Conservation (phyloP, 306 rosid species). For the Vachellia collinsii region DNA sequence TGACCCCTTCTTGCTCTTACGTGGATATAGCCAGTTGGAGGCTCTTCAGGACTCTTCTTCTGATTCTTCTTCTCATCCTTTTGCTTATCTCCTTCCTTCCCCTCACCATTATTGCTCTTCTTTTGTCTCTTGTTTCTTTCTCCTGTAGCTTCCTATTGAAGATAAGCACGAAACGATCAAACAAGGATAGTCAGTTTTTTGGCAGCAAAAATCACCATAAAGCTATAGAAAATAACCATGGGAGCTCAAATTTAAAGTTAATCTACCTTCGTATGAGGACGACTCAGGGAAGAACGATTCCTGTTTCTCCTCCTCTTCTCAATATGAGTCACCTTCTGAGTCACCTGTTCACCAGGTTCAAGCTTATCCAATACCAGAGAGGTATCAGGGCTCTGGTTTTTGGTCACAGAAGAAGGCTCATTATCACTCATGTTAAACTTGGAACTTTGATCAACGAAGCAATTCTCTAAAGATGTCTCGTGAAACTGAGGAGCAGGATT, state of each 20-base stretch:
- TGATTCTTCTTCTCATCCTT: constrained; percentile 45
- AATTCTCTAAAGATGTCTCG: constrained; percentile 41
- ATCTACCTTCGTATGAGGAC: constrained; percentile 58
- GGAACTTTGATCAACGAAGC: constrained; percentile 53
- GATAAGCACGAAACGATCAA: constrained; percentile 7
- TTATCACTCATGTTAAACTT: constrained; percentile 49
- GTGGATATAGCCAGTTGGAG: constrained; percentile 80
- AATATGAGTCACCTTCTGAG: constrained; percentile 51
- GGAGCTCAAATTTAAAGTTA: background rate
- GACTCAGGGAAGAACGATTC: constrained; percentile 39
- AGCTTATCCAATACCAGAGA: constrained; percentile 68
- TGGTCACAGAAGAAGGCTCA: constrained; percentile 55
- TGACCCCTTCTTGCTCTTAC: constrained; percentile 99
- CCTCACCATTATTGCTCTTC: constrained; percentile 45
- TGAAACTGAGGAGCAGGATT: constrained; percentile 31
- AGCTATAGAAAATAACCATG: background rate
- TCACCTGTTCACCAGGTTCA: constrained; percentile 73
- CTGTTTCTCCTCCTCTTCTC: constrained; percentile 56
- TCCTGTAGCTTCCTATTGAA: constrained; percentile 44
- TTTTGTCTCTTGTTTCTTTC: constrained; percentile 59
- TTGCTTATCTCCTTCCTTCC: constrained; percentile 43
- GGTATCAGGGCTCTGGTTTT: constrained; percentile 61
- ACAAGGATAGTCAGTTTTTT: constrained; percentile 13
- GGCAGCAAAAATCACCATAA: background rate
- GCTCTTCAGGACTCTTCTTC: constrained; percentile 54